A percentile compares a stretch with the other conserved stretches of the same genome.
Evolutionary conservation across 2,329 filamentous ascomycete species (phyloP).

Genomic region (Colletotrichum sp.): DNA sequence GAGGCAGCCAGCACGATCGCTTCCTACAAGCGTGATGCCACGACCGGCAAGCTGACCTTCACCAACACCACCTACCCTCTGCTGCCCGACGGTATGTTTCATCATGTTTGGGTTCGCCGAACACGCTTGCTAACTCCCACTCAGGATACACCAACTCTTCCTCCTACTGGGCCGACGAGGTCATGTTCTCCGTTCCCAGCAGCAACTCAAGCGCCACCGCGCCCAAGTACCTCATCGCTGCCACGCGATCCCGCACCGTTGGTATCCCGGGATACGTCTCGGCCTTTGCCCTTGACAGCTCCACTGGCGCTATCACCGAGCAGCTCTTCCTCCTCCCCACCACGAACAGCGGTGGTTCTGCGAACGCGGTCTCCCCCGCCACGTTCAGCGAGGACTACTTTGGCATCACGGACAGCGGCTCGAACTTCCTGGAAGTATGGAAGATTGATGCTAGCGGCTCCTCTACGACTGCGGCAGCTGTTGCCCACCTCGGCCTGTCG

Average conservation of each 20-base stretch:
- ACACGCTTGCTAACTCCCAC: not conserved
- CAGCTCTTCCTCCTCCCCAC: slow-evolving; percentile 36
- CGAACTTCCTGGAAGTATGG: slow-evolving; percentile 39
- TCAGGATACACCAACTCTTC: slow-evolving; percentile 5
- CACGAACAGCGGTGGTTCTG: slow-evolving; percentile 35
- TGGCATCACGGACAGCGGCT: slow-evolving; percentile 37
- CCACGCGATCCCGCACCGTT: slow-evolving; percentile 15
- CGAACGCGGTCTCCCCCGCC: slow-evolving; percentile 37
- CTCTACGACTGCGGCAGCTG: not conserved
- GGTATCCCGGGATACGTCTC: slow-evolving; percentile 36
- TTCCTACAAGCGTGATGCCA: slow-evolving; percentile 26
- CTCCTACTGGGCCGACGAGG: slow-evolving; percentile 10
- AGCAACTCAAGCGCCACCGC: not conserved
- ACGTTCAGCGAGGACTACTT: slow-evolving; percentile 35
- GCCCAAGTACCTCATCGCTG: slow-evolving; percentile 8
- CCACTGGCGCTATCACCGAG: slow-evolving; percentile 28
- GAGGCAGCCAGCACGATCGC: slow-evolving; percentile 29
- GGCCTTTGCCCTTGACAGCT: slow-evolving; percentile 30
- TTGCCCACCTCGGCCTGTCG: not conserved
- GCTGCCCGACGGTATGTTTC: slow-evolving; percentile 8
- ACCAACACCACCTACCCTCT: slow-evolving; percentile 19
- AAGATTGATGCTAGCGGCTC: slow-evolving; percentile 26
- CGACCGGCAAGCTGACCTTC: not conserved
- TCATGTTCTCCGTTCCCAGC: slow-evolving; percentile 3
- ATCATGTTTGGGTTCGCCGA: not conserved